A percentile compares a stretch with the other conserved stretches of the same genome.
Evolutionary conservation across 495 filamentous ascomycete genomes (phyloP).

Genomic region (Trichocladium antarcticum): DNA sequence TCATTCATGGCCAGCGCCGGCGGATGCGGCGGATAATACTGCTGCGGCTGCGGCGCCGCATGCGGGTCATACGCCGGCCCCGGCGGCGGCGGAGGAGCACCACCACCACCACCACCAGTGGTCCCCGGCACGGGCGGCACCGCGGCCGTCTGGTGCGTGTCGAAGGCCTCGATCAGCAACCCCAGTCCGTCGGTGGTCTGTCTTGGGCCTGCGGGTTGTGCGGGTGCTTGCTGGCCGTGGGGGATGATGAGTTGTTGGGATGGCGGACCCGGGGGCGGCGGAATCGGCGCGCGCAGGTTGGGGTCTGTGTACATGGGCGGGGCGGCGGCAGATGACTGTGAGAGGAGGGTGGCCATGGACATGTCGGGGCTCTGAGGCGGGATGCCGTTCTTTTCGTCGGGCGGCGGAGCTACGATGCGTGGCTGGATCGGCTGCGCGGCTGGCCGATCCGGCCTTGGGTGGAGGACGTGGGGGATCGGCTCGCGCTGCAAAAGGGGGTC

Average conservation of each 20-base stretch:
- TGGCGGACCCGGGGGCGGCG: slow-evolving; percentile 2
- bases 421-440: slow-evolving; percentile 11
- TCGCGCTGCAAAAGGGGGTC: slow-evolving; percentile 13
- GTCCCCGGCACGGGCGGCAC: background rate
- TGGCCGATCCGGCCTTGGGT: slow-evolving; percentile 10
- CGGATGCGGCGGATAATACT: slow-evolving; percentile 13
- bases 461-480: slow-evolving; percentile 25
- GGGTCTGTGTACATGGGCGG: slow-evolving; percentile 17
- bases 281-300: slow-evolving; percentile 9
- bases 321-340: background rate
- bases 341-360: slow-evolving; percentile 1
- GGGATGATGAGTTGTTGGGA: background rate
- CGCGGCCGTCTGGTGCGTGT: slow-evolving; percentile 14
- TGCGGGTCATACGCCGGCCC: slow-evolving; percentile 16
- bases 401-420: slow-evolving; percentile 3
- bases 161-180: slow-evolving; percentile 24
- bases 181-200: slow-evolving; percentile 21
- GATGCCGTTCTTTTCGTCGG: slow-evolving; percentile 3
- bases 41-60: slow-evolving; percentile 11
- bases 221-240: background rate
- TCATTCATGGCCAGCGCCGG: slow-evolving; percentile 16
- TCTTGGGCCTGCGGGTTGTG: background rate
- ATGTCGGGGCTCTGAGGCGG: slow-evolving; percentile 3
- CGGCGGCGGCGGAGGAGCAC: background rate
- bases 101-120: background rate